Evolutionary conservation across 148 eudicot genomes (phyloP), one percentile per base, ranked within the genome.

Genomic region (Chenopodium berlandieri): DNA sequence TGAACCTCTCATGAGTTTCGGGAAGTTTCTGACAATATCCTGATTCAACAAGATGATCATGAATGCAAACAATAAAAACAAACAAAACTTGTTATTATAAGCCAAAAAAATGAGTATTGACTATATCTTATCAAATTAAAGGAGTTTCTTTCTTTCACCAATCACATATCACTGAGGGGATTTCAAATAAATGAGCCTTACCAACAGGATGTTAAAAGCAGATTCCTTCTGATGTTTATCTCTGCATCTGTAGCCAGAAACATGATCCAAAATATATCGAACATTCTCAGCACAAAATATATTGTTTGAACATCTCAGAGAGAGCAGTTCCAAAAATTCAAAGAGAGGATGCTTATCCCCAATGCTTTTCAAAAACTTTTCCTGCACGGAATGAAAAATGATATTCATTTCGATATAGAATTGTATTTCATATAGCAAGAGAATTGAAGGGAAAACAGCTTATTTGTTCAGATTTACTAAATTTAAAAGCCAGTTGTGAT

Each of bases 221-320:
- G 89, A 82, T 62, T 84, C 88, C 77, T 85, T 82, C 75, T 84
- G 71, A 52, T 60, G 54, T 75, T 86, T 75, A 73, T 86, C 79
- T 75, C 79, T 84, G 60, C 83, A 78, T 72, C 75, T 83, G 72
- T 81, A 84, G 79, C 81, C 63, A 65, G 85, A 81, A 70, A 91
- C 83, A 84, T 83, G 86, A 83, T 91, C 90, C 72, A 94, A 64
- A 76, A 94, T 88, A 78, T 84, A 90, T 46, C 76, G 83, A 68
- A 94, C 91, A 65, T 92, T 91, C 86, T 94, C 94, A 17, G 86
- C 85, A 82, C 92, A 79, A 85, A 96, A 96, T 77, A 96, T 85
- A 80, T 85, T 92, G 84, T 88, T 84, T 67, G 86, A 79, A 87
- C 97, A 94, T 86, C 90, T 96, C 73, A 76, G 76, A 44, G 87